Evolutionary conservation across 495 filamentous ascomycete species (phyloP), one percentile per base, ranked within the genome.

Genomic region (Daldinia childiae): DNA sequence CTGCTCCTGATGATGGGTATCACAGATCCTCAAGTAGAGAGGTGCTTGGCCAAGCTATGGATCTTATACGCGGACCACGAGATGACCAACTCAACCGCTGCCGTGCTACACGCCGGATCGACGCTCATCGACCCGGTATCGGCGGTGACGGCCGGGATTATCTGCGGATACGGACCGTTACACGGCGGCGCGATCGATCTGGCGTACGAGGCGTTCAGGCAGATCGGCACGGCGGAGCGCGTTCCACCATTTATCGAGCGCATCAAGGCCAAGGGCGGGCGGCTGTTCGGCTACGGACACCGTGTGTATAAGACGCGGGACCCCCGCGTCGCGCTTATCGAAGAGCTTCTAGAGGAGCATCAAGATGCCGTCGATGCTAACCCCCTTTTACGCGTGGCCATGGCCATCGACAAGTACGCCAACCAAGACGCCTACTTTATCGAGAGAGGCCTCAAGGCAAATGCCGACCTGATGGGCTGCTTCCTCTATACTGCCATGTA

Each of bases 211-310:
- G 79, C 79, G 14, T 82, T 83, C 34, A 72, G 86, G 15, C 71
- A 77, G 54, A 84, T 89, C 19, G 82, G 82, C 15, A 77, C 68
- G 1, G 71, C 80, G 8, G 80, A 82, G 3, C 81, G 82, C 27
- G 83, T 88, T 3, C 84, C 83, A 0, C 65, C 69, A 0, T 83
- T 86, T 52, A 78, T 90, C 15, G 81, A 80, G 12, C 76, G 79
- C 8, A 85, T 89, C 32, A 89, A 87, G 73, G 50, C 76, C 14
- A 82, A 84, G 32, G 81, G 84, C 55, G 76, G 79, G 27, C 86
- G 86, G 43, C 74, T 89, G 2, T 87, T 87, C 61, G 88, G 87
- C n/a, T 88, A 87, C 64, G 88, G 88, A 5, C 87, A 90, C 75
- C 84, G 87, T 9, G 80, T 86, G 0, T 89, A 88, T 67, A 84